Conservation (phyloP, 108 stramenopile genomes). For the Mayamaea pseudoterrestris region DNA sequence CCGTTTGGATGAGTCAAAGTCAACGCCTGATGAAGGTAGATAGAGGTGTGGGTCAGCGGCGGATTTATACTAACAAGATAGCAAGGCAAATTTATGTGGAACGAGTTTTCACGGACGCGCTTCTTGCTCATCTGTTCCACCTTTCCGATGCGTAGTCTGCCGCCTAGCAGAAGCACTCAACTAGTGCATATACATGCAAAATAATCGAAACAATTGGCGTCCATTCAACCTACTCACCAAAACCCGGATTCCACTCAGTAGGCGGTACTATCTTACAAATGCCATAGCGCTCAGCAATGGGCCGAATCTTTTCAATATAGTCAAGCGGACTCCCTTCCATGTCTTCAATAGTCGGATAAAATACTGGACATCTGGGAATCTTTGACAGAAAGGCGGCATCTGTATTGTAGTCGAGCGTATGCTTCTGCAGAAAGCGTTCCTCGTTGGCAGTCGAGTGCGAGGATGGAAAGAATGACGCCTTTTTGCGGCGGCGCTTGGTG, state of each 20-base stretch:
- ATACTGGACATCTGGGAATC: conserved; percentile 61
- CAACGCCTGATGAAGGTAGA: conserved; percentile 24
- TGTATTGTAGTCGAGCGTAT: too few species aligned
- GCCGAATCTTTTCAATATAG: conserved; percentile 82
- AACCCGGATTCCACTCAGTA: conserved; percentile 72
- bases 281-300: conserved; percentile 81
- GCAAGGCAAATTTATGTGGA: too few species aligned
- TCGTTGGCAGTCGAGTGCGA: conserved; percentile 21
- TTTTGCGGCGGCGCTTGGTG: conserved; percentile 14
- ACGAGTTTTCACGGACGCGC: too few species aligned
- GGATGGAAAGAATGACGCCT: conserved; percentile 1
- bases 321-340: conserved; percentile 73
- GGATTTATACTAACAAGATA: too few species aligned
- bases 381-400: conserved; percentile 66
- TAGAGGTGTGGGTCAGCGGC: too few species aligned
- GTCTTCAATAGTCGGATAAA: conserved; percentile 77
- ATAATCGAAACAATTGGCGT: too few species aligned
- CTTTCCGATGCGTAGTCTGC: too few species aligned
- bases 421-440: conserved; percentile 55
- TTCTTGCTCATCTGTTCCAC: too few species aligned
- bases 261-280: conserved; percentile 97
- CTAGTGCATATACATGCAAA: too few species aligned
- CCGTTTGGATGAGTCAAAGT: conserved; percentile 40
- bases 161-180: too few species aligned
- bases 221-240: not conserved